Base-by-base conservation (phyloP, 306 rosid species). In the Glycyrrhiza uralensis region DNA sequence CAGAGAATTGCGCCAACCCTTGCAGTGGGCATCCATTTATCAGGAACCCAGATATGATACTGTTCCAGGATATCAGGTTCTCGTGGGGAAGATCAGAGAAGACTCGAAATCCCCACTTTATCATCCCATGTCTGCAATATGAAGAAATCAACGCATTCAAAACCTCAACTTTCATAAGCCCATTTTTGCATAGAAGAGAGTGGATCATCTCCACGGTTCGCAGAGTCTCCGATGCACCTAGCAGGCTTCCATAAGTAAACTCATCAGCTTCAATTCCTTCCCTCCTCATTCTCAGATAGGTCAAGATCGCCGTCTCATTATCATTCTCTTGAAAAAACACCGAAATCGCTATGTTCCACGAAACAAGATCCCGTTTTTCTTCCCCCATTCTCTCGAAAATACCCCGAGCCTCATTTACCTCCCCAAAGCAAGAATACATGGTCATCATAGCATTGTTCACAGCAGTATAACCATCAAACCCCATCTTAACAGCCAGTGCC, bases 331-430 rank as follows among this genome's bases (percentile, higher is more conserved):
- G 92, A 51, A 80, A 65, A 55, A 71, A 83, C 68, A 74, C 81
- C 0, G 93, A 82, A 66, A 92, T 82, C 80, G 89, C 81, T 61
- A 89, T 64, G 68, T 92, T 92, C 96, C 96, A 92, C 5, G 96
- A 87, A 70, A 92, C 71, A 74, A 86, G 79, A 81, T 89, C 97
- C 66, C 78, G 23, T 11, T 19, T 86, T 38, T 78, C 78, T 54
- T 79, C 75, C n/a, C n/a, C n/a, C 81, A 87, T 77, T 45, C 54
- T 75, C 61, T 72, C 85, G 35, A 92, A 92, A 83, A 86, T 69
- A 80, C 54, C 64, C 39, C 8, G 78, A 33, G 85, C 85, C 13
- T 87, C 82, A 33, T 59, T 62, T 29, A 84, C 75, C 72, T 87
- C 85, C 81, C 90, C 81, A 66, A 76, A 86, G 68, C 80, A 71